A percentile compares a stretch with the other conserved stretches of the same genome.
These are phyloP conservation scores for Serendipita sp. DNA, from an alignment of 768 basidiomycete genomes.

Conservation along the genomic window DNA sequence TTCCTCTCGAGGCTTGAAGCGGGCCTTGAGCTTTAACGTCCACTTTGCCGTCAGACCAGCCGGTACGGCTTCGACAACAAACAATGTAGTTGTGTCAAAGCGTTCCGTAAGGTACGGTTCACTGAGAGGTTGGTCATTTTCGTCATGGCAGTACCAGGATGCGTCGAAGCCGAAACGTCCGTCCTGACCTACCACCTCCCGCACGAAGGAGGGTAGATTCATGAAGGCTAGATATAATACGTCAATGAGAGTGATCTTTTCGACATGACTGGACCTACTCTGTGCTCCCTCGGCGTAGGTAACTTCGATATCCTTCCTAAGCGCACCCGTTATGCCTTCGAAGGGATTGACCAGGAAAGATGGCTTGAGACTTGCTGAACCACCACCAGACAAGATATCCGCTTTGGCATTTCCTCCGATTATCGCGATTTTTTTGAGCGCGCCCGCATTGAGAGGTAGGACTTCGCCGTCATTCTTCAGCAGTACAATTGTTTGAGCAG, in stretches of 20 bases:
- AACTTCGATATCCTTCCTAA: constrained; percentile 36
- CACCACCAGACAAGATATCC: constrained; percentile 19
- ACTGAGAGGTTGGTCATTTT: constrained; percentile 26
- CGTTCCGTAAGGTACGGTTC: constrained; percentile 23
- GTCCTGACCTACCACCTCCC: constrained; percentile 40
- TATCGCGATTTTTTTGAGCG: constrained; percentile 16
- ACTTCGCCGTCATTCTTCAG: constrained; percentile 26
- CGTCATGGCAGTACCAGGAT: constrained; percentile 42
- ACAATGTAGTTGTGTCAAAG: constrained; percentile 47
- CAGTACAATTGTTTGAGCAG: constrained; percentile 33
- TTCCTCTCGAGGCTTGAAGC: constrained; percentile 35
- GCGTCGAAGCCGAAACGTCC: constrained; percentile 56
- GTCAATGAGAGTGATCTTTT: neutral
- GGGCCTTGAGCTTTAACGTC: constrained; percentile 45
- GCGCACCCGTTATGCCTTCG: constrained; percentile 51
- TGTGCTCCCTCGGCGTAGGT: constrained; percentile 55
- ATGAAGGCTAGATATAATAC: constrained; percentile 34
- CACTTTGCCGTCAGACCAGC: constrained; percentile 43
- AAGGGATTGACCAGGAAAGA: constrained; percentile 58
- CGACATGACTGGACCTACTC: constrained; percentile 24
- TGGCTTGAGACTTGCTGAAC: constrained; percentile 20
- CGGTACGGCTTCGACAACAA: constrained; percentile 42
- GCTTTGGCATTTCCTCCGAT: constrained; percentile 22
- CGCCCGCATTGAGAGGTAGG: constrained; percentile 16
- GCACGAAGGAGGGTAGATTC: constrained; percentile 51